Evolutionary conservation across 345 rosid genomes (phyloP).

Genomic region (Luvunga scandens): DNA sequence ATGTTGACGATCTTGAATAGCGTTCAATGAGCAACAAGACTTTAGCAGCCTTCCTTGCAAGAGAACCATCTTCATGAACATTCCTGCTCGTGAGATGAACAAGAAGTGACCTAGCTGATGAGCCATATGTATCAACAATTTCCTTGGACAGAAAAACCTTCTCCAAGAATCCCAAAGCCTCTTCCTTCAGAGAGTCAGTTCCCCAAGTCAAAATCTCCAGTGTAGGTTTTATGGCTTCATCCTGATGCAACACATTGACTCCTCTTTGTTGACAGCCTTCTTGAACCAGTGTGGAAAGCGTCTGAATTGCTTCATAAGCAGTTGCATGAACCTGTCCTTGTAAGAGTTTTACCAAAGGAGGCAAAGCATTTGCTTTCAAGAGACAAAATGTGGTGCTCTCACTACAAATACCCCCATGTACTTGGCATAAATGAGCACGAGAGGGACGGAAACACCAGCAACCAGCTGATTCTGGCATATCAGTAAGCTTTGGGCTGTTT

Average conservation of each 20-base stretch:
- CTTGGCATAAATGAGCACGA: conserved; percentile 37
- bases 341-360: conserved; percentile 43
- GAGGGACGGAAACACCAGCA: conserved; percentile 43
- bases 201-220: conserved; percentile 53
- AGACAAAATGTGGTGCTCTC: conserved; percentile 52
- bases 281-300: conserved; percentile 54
- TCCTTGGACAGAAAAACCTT: conserved; percentile 47
- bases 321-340: conserved; percentile 33
- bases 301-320: conserved; percentile 56
- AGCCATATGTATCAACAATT: conserved; percentile 52
- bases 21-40: conserved; percentile 49
- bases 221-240: conserved; percentile 44
- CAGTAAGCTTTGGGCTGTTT: conserved; percentile 46
- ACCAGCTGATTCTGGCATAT: conserved; percentile 20
- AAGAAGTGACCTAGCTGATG: conserved; percentile 39
- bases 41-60: conserved; percentile 39
- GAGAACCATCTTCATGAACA: conserved; percentile 28
- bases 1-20: conserved; percentile 54
- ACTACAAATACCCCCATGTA: conserved; percentile 53
- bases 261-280: conserved; percentile 39
- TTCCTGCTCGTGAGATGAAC: conserved; percentile 42
- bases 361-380: conserved; percentile 46
- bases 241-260: conserved; percentile 42
- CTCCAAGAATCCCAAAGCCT: conserved; percentile 49
- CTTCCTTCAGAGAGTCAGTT: conserved; percentile 50